Conservation (phyloP, 2,329 filamentous ascomycete genomes). For the Fusarium dlaminii region DNA sequence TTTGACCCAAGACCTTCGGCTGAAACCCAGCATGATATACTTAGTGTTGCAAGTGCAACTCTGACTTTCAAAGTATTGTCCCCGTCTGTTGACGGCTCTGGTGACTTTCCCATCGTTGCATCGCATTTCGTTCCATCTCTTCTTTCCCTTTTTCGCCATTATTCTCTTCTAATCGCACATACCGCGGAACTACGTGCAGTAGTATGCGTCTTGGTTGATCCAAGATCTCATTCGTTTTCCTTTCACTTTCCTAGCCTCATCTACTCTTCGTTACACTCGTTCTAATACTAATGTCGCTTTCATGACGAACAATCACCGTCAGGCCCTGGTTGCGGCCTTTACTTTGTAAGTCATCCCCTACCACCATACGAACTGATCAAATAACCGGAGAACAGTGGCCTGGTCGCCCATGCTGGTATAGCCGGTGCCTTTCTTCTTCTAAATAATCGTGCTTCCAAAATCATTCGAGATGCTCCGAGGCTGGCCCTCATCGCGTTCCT, state of each 20-base stretch:
- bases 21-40: slow-evolving; percentile 30
- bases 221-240: slow-evolving; percentile 21
- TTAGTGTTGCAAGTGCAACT: slow-evolving; percentile 34
- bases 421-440: slow-evolving; percentile 57
- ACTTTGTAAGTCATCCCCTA: slow-evolving; percentile 56
- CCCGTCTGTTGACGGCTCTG: slow-evolving; percentile 12
- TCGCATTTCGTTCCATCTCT: slow-evolving; percentile 15
- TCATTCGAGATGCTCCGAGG: slow-evolving; percentile 68
- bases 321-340: slow-evolving; percentile 64
- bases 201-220: slow-evolving; percentile 31
- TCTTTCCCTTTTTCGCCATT: slow-evolving; percentile 24
- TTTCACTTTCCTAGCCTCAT: slow-evolving; percentile 41
- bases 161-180: slow-evolving; percentile 28
- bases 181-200: slow-evolving; percentile 25
- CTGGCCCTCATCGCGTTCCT: slow-evolving; percentile 70
- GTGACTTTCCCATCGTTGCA: slow-evolving; percentile 17
- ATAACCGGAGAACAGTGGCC: slow-evolving; percentile 54
- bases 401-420: slow-evolving; percentile 62
- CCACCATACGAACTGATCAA: not conserved
- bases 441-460: slow-evolving; percentile 58
- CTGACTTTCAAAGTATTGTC: slow-evolving; percentile 9
- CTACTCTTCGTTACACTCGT: slow-evolving; percentile 45
- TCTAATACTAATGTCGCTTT: slow-evolving; percentile 38
- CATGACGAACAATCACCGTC: slow-evolving; percentile 58
- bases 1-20: slow-evolving; percentile 39